Evolutionary conservation across 1,284 basidiomycete genomes (phyloP), one percentile per base, ranked within the genome.

Genomic region (Ceratobasidium sp.): DNA sequence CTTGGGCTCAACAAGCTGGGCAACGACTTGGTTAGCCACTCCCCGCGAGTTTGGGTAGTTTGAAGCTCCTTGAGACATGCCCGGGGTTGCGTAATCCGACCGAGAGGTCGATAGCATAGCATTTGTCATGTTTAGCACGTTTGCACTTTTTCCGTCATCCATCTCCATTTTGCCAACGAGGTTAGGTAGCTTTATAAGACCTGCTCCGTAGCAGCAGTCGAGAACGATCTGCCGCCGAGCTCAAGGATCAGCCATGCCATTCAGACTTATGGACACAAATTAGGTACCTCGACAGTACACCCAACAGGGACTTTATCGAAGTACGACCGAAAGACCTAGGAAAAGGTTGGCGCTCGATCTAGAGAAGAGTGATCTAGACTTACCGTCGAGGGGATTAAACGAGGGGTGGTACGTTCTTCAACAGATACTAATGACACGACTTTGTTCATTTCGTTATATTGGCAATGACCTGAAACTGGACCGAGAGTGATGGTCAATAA

Each of bases 391-490:
- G 74, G 74, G 6, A 76, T 57, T 23, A 42, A 59, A 1, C 28
- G 23, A 10, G 40, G 33, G 7, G 2, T 23, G 13, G n/a, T 7
- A 15, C 59, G 15, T 13, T 54, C 50, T 20, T 76, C 62, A 13
- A 50, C 52, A 13, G 64, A 23, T 10, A 66, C 17, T 5, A 76
- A 46, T 2, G 74, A 76, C 23, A 76, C 74, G 46, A 76, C 54
- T 42, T 54, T 23, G 42, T 76, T 67, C 3, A 7, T 52, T 5
- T 66, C 52, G 26, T 67, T 66, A 13, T 54, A 17, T 20, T 20
- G 9, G 20, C 74, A 76, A 38, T 76, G 74, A 3, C 74, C 74
- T n/a, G 74, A 76, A 33, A 76, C 74, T 76, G 38, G 33, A 33
- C 33, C 33, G 33, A 33, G 33, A 33, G 33, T 33, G 33, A 33